A percentile compares a stretch with the other conserved stretches of the same genome.
Evolutionary conservation across 2,329 filamentous ascomycete species (phyloP).

Genomic region (Lasiodiplodia hormozganensis): DNA sequence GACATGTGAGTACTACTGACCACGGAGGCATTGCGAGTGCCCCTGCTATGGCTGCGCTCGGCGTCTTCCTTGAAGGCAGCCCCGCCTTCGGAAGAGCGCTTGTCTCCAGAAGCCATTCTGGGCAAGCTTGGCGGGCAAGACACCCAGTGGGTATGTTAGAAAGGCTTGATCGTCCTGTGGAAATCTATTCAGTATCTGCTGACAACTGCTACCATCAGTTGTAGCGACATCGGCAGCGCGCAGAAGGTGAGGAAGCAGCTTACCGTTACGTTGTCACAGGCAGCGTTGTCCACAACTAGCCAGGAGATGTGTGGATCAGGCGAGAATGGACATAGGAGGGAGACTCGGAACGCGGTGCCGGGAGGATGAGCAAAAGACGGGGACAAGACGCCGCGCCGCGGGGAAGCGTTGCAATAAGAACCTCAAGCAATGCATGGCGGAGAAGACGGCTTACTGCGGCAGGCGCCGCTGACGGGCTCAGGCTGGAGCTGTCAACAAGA

Average conservation of each 20-base stretch:
- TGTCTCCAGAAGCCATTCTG: conserved; percentile 26
- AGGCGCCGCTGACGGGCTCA: conserved; percentile 28
- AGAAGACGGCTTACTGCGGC: conserved; percentile 23
- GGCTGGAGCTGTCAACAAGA: not conserved
- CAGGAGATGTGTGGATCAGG: conserved; percentile 2
- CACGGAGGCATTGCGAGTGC: conserved; percentile 34
- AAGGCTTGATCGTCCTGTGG: not conserved
- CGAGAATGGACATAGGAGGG: not conserved
- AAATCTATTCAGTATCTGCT: not conserved
- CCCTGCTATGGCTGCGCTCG: conserved; percentile 1
- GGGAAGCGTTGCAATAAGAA: conserved; percentile 25
- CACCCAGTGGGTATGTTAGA: not conserved
- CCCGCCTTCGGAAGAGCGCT: conserved; percentile 31
- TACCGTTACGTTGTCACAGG: conserved; percentile 12
- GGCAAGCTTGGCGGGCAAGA: conserved; percentile 8
- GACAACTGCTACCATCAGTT: not conserved
- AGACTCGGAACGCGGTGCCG: conserved; percentile 5
- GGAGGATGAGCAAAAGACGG: not conserved
- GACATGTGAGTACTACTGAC: conserved; percentile 40
- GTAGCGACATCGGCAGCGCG: not conserved
- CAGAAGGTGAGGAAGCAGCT: conserved; percentile 1
- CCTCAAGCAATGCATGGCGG: conserved; percentile 26
- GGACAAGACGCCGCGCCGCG: conserved; percentile 9
- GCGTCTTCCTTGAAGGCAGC: conserved; percentile 32
- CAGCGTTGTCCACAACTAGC: conserved; percentile 1